A percentile compares a stretch with the other conserved stretches of the same genome.
Evolutionary conservation across 257 asterid genomes (phyloP).

Genomic region (Coffea eugenioides): DNA sequence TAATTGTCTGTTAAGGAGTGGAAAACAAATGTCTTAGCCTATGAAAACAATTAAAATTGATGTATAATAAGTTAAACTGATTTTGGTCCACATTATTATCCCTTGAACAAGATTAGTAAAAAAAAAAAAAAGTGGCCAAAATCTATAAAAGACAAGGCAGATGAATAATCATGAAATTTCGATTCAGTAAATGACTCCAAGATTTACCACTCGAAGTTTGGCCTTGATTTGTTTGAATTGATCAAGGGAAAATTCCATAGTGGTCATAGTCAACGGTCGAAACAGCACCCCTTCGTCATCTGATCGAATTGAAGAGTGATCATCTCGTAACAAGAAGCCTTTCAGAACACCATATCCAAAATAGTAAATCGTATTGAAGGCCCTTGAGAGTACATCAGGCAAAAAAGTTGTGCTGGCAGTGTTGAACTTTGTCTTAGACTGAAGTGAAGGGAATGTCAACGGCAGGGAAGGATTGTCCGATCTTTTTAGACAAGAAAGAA

Average conservation of each 20-base stretch:
- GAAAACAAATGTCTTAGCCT: background rate
- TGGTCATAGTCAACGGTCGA: slow-evolving; percentile 13
- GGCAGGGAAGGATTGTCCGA: slow-evolving; percentile 28
- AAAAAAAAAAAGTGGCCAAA: too few relatives aligned
- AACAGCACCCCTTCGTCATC: slow-evolving; percentile 23
- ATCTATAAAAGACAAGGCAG: too few relatives aligned
- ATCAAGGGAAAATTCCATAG: slow-evolving; percentile 18
- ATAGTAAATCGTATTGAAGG: slow-evolving; percentile 11
- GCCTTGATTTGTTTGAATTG: slow-evolving; percentile 26
- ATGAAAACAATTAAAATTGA: too few relatives aligned
- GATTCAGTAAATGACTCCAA: background rate
- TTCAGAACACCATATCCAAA: slow-evolving; percentile 27
- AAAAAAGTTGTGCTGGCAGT: background rate
- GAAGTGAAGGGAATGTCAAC: slow-evolving; percentile 29
- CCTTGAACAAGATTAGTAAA: background rate
- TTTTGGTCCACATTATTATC: too few relatives aligned
- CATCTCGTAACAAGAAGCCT: slow-evolving; percentile 24
- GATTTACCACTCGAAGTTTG: slow-evolving; percentile 20
- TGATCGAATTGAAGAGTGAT: slow-evolving; percentile 22
- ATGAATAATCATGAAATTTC: too few relatives aligned
- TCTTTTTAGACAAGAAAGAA: slow-evolving; percentile 34
- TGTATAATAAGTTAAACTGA: too few relatives aligned
- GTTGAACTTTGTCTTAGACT: background rate
- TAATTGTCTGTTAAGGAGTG: slow-evolving; percentile 41
- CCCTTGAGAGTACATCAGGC: background rate